A percentile compares a stretch with the other conserved stretches of the same genome.
Evolutionary conservation across 2,329 filamentous ascomycete genomes (phyloP).

Genomic region (Fusarium mexicanum): DNA sequence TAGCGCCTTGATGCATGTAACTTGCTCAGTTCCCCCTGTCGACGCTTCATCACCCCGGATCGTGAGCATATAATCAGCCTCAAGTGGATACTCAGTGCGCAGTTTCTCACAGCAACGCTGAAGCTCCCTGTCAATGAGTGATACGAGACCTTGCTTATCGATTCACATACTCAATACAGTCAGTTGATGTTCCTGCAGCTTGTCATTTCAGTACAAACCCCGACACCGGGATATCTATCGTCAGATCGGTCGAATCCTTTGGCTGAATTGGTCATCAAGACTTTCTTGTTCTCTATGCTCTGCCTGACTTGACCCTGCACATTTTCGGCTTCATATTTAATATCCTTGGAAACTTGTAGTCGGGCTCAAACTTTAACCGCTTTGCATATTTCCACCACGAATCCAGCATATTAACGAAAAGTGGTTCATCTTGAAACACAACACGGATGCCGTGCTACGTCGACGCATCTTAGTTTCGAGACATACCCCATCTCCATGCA

Average conservation of each 20-base stretch:
- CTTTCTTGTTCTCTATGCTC: background rate
- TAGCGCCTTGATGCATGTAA: background rate
- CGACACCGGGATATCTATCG: background rate
- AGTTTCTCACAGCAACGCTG: background rate
- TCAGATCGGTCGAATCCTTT: background rate
- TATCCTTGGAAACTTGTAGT: background rate
- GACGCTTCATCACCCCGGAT: background rate
- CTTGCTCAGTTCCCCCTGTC: background rate
- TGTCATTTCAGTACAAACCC: background rate
- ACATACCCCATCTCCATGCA: background rate
- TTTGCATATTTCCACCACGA: background rate
- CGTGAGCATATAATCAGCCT: background rate
- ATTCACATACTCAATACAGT: background rate
- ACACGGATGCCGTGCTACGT: background rate
- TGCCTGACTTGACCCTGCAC: background rate
- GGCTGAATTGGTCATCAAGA: background rate
- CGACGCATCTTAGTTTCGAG: background rate
- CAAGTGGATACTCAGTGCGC: background rate
- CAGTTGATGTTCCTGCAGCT: background rate
- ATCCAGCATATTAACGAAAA: background rate
- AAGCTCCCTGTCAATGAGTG: background rate
- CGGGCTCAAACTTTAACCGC: background rate
- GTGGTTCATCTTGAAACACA: background rate
- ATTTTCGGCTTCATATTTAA: background rate
- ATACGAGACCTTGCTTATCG: background rate